Percentiles rank a stretch among this genome's conserved stretches.
Conservation (phyloP, 202 grass and related monocot genomes). For the Dendrocalamus latiflorus region DNA sequence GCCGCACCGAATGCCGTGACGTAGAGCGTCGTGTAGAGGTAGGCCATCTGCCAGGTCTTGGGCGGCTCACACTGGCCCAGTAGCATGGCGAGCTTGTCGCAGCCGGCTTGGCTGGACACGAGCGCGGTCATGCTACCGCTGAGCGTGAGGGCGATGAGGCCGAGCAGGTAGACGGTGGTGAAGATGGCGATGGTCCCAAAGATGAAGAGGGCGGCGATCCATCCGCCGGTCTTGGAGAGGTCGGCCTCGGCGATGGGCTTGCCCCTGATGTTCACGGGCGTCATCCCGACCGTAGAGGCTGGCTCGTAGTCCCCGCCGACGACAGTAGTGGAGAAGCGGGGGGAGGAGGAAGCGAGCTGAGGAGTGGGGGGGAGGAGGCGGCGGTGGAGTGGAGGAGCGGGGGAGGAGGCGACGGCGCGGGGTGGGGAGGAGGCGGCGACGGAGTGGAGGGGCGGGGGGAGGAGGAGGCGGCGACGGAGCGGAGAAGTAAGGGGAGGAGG, state of each 20-base stretch:
- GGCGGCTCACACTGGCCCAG: constrained; percentile 52
- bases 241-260: constrained; percentile 65
- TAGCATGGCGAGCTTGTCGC: constrained; percentile 56
- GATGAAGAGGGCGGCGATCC: no score
- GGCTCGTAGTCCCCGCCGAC: constrained; percentile 16
- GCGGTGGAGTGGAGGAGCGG: no score
- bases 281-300: constrained; percentile 21
- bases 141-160: constrained; percentile 73
- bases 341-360: no score
- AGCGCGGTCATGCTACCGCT: constrained; percentile 56
- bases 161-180: constrained; percentile 76
- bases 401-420: no score
- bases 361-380: no score
- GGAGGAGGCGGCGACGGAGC: no score
- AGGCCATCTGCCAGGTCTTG: constrained; percentile 64
- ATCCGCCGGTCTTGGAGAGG: no score
- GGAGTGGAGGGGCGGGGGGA: no score
- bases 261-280: constrained; percentile 65
- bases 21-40: constrained; percentile 77
- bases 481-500: no score
- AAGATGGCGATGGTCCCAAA: constrained; percentile 86
- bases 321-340: constrained; percentile 9
- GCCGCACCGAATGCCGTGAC: constrained; percentile 68
- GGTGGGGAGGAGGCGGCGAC: no score
- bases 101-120: constrained; percentile 41